Evolutionary conservation across 2,329 filamentous ascomycete genomes (phyloP).

Genomic region (Scleromitrula shiraiana): DNA sequence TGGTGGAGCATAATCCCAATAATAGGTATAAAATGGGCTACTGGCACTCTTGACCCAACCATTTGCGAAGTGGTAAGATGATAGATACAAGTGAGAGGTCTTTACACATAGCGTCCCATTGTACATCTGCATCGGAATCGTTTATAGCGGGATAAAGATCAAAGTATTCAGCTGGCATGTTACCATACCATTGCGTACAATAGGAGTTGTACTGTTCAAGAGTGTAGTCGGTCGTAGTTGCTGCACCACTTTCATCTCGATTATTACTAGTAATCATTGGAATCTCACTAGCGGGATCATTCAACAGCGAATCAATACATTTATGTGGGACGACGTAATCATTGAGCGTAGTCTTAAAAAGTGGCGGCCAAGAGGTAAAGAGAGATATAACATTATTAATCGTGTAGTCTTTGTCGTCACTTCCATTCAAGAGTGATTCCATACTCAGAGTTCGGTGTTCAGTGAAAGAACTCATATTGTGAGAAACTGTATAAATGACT

Average conservation of each 20-base stretch:
- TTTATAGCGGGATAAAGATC: constrained; percentile 3
- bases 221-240: not conserved
- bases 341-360: constrained; percentile 26
- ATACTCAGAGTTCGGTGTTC: constrained; percentile 18
- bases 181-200: not conserved
- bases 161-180: not conserved
- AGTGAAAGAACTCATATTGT: constrained; percentile 19
- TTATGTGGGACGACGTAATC: constrained; percentile 24
- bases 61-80: not conserved
- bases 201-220: constrained; percentile 4
- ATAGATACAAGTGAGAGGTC: not conserved
- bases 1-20: constrained; percentile 26
- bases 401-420: constrained; percentile 18
- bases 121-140: not conserved
- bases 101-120: not conserved
- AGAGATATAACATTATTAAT: constrained; percentile 21
- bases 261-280: constrained; percentile 30
- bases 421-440: constrained; percentile 12
- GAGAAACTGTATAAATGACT: constrained; percentile 9
- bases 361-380: constrained; percentile 19
- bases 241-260: constrained; percentile 22
- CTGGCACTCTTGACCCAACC: constrained; percentile 14
- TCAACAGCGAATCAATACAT: constrained; percentile 18
- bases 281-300: constrained; percentile 20
- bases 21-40: constrained; percentile 26